Conservation (phyloP, 257 asterid species). For the Fraxinus anomala region DNA sequence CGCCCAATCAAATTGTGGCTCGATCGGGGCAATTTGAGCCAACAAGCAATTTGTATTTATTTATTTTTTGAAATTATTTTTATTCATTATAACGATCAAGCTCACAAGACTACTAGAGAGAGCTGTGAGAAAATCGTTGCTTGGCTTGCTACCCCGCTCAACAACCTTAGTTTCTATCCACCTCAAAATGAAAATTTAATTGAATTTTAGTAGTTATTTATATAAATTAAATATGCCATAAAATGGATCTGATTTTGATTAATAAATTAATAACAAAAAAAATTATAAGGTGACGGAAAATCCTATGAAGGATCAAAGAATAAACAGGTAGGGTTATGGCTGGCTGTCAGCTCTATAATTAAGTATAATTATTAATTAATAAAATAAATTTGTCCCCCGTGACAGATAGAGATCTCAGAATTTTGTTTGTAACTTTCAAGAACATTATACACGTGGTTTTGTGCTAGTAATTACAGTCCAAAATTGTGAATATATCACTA, state of each 20-base stretch:
- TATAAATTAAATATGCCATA: not conserved
- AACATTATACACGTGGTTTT: not conserved
- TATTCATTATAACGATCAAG: no score
- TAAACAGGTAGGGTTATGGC: constrained; percentile 23
- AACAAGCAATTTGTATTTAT: no score
- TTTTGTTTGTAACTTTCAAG: not conserved
- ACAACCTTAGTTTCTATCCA: no score
- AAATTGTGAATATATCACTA: constrained; percentile 14
- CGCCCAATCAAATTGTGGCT: no score
- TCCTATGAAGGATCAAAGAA: constrained; percentile 29
- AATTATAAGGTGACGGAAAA: constrained; percentile 25
- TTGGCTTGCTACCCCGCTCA: no score
- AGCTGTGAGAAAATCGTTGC: no score
- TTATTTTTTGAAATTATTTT: no score
- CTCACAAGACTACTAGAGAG: no score
- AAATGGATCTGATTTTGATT: not conserved
- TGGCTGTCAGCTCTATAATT: constrained; percentile 26
- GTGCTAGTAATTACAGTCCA: not conserved
- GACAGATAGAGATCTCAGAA: constrained; percentile 16
- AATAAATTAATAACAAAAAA: not conserved
- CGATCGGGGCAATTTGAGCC: no score
- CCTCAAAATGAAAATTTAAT: no score
- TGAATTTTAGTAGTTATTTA: no score
- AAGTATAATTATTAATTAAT: not conserved
- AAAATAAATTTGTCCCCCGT: constrained; percentile 24